Evolutionary conservation across 2,329 filamentous ascomycete genomes (phyloP), one percentile per base, ranked within the genome.

Genomic region (Penicillium sp.): DNA sequence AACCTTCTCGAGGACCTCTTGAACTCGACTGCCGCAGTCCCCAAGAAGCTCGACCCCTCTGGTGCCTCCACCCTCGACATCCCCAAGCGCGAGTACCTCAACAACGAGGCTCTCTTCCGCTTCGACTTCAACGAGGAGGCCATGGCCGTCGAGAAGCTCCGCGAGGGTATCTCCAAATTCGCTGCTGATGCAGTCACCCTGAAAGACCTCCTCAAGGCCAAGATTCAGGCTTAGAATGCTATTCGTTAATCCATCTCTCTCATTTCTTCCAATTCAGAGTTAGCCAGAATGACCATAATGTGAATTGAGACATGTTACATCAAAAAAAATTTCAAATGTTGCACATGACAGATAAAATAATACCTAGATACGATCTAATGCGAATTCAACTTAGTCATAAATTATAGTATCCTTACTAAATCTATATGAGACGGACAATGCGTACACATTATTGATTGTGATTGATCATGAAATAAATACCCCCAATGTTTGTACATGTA

Each of bases 121-220:
- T 99, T 97, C 83, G 89, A 92, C 79, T 96, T 99, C 87, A 99
- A 99, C 84, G 94, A 99, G 84, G 91, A 99, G 72, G 89, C 93
- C 77, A 99, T 99, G 94, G 94, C 90, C 62, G 91, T 96, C 65
- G 92, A 97, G 88, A 99, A 99, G 89, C 87, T 99, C 68, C 90
- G 92, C 61, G 94, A 99, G 81, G 94, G 94, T 79, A 99, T 99
- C 83, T 95, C 90, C 83, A 97, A 97, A 82, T 99, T 99, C 72
- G 93, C 94, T 59, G 94, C 94, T 66, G 94, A 99, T 72, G 92
- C 94, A 65, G 80, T 92, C 65, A 96, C 91, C 59, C 87, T 99
- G 68, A 97, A 97, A 89, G 83, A 85, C 63, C 92, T 96, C 71
- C 83, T 99, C 71, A 88, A 88, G 83, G 77, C 85, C 79, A 97